Evolutionary conservation across 257 asterid genomes (phyloP).

Genomic region (Asclepias syriaca): DNA sequence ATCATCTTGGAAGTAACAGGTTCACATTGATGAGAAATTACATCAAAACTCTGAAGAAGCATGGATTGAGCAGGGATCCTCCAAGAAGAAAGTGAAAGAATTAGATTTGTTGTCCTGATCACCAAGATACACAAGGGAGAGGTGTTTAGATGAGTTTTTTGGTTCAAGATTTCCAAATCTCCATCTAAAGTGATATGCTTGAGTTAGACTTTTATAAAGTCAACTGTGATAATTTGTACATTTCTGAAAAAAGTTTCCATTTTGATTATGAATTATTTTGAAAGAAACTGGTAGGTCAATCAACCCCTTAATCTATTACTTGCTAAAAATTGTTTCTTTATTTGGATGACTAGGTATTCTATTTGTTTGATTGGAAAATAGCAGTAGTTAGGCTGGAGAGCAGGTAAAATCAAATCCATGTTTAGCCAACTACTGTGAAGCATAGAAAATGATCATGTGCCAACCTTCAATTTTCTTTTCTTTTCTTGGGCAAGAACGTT

Average conservation of each 20-base stretch:
- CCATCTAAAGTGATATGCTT: background rate
- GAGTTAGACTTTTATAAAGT: background rate
- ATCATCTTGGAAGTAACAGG: conserved; percentile 75
- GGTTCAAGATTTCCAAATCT: background rate
- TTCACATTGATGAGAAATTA: conserved; percentile 70
- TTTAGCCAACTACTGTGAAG: conserved; percentile 6
- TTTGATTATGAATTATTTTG: no score
- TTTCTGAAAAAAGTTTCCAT: background rate
- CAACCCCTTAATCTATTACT: background rate
- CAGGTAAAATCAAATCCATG: conserved; percentile 9
- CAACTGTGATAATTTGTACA: background rate
- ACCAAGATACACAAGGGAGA: background rate
- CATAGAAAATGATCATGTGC: background rate
- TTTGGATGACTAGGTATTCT: background rate
- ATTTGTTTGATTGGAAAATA: background rate
- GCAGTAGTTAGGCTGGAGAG: background rate
- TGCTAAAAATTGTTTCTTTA: background rate
- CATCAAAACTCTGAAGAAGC: conserved; percentile 57
- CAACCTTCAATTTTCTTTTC: background rate
- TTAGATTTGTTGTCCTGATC: background rate
- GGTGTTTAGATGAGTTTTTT: background rate
- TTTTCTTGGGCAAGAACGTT: background rate
- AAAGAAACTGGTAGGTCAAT: no score
- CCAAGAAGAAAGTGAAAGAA: conserved; percentile 41
- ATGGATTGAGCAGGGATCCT: conserved; percentile 76